Base-by-base conservation (phyloP, 2,329 filamentous ascomycete species). In the Ophiocordyceps polyrhachis-furcata region DNA sequence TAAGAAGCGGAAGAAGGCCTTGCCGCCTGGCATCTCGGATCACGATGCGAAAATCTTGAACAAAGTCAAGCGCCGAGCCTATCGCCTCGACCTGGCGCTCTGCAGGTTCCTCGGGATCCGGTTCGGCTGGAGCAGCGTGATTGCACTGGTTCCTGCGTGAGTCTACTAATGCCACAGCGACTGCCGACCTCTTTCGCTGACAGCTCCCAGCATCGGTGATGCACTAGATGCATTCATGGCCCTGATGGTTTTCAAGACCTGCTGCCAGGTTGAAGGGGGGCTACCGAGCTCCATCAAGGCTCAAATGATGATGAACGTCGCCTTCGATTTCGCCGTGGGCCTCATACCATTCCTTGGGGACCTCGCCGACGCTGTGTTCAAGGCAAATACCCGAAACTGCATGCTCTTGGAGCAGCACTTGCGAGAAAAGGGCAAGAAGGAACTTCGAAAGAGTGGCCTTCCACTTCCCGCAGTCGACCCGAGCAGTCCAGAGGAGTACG, bases 111-210 rank as follows among this genome's bases (percentile, higher is more conserved):
- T 82, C 50, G 86, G 87, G 40, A 72, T 93, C 47, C 76, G 80
- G 47, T 88, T 96, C 57, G 91, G 91, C 45, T 95, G 87, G 86
- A 77, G 83, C 44, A 83, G 81, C 53, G 74, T 94, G 47, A 84
- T 96, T 54, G 91, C 81, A 14, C 58, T 96, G 8, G 62, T 96
- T 45, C 91, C 91, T 53, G 75, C 75, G 74, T 86, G 71, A 70
- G 83, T 73, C n/a, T 14, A 17, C 31, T 6, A 13, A 32, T 32
- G 15, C 35, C 2, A 38, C n/a, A 12, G 31, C 35, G n/a, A 38
- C 17, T 38, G 35, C 5, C n/a, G n/a, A 19, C 11, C n/a, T 37
- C 17, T 23, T 23, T n/a, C 11, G 19, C 44, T 40, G 9, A 46
- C 21, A 31, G 19, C 19, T n/a, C n/a, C 40, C 44, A 84, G 81